Evolutionary conservation across 148 eudicot genomes (phyloP).

Genomic region (Amaranthus cruentus): DNA sequence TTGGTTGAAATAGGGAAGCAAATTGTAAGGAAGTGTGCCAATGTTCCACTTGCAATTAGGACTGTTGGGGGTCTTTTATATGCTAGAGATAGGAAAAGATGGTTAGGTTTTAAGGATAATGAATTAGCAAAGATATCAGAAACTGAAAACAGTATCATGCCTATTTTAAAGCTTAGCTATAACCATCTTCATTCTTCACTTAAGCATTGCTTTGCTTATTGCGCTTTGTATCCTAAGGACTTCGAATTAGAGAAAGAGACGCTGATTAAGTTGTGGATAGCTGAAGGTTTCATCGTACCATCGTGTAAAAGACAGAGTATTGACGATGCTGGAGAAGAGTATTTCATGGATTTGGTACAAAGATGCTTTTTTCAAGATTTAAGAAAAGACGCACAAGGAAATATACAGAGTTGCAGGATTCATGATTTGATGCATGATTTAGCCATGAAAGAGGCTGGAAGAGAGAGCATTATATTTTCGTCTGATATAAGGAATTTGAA

Average conservation of each 20-base stretch:
- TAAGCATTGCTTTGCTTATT: conserved; percentile 43
- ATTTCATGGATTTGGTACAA: conserved; percentile 23
- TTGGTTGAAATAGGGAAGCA: conserved; percentile 18
- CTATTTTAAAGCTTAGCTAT: conserved; percentile 31
- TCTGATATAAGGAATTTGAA: conserved; percentile 9
- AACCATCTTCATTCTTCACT: conserved; percentile 23
- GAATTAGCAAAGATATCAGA: not conserved
- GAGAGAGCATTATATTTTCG: conserved; percentile 6
- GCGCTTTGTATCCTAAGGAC: conserved; percentile 40
- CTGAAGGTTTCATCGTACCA: conserved; percentile 19
- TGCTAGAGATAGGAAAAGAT: conserved; percentile 3
- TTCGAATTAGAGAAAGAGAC: conserved; percentile 14
- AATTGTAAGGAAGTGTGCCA: conserved; percentile 15
- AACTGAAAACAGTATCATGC: not conserved
- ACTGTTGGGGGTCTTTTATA: conserved; percentile 10
- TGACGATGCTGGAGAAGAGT: conserved; percentile 26
- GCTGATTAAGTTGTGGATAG: conserved; percentile 38
- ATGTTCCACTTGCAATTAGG: conserved; percentile 16
- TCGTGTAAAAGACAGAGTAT: conserved; percentile 3
- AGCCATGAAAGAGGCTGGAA: conserved; percentile 19
- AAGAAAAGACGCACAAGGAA: conserved; percentile 12
- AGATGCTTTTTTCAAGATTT: conserved; percentile 39
- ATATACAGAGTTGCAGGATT: conserved; percentile 11
- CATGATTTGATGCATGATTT: conserved; percentile 20
- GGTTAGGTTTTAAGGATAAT: conserved; percentile 10